Evolutionary conservation across 495 filamentous ascomycete species (phyloP).

Genomic region (Margaritispora aquatica): DNA sequence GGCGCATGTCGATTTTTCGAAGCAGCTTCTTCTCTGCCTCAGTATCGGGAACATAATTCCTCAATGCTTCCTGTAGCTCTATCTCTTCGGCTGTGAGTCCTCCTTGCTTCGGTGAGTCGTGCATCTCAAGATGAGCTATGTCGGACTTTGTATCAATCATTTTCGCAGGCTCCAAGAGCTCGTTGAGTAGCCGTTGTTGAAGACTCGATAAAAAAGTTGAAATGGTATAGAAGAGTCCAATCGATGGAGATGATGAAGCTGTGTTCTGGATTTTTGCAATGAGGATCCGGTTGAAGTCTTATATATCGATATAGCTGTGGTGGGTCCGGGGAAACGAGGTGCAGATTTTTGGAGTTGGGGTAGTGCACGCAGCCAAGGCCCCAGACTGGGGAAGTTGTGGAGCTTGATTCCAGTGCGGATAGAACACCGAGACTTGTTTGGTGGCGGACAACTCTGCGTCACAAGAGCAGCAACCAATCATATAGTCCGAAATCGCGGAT

Average conservation of each 20-base stretch:
- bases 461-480: too few relatives aligned
- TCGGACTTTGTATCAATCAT: background rate
- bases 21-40: conserved; percentile 19
- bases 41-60: conserved; percentile 8
- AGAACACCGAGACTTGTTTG: background rate
- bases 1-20: conserved; percentile 39
- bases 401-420: background rate
- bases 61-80: conserved; percentile 1
- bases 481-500: too few relatives aligned
- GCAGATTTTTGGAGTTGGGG: background rate
- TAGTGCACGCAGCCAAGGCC: background rate
- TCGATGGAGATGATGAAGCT: background rate
- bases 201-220: background rate
- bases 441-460: background rate
- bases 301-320: background rate
- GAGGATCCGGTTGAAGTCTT: background rate
- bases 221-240: too few relatives aligned
- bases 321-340: background rate
- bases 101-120: background rate
- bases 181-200: background rate
- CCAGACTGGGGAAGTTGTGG: background rate
- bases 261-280: background rate
- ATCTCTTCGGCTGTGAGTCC: conserved; percentile 1
- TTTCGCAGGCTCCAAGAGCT: too few relatives aligned
- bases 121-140: background rate